Evolutionary conservation across 257 asterid species (phyloP).

Genomic region (Jacaranda copaia): DNA sequence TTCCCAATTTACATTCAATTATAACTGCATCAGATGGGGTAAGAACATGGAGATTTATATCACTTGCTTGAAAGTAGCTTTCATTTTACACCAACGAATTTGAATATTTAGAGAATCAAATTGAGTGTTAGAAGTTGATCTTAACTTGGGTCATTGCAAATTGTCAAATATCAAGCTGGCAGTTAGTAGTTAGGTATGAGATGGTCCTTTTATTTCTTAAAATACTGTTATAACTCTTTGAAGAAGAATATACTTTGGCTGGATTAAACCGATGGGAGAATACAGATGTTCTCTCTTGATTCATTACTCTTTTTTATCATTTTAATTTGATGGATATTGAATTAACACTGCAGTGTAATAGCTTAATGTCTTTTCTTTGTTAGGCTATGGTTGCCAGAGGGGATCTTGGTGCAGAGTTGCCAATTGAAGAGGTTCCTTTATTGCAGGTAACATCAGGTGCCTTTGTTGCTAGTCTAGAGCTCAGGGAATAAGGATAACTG

Average conservation of each 20-base stretch:
- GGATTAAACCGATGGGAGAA: constrained; percentile 24
- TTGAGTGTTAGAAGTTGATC: not conserved
- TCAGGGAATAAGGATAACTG: not conserved
- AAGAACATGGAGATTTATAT: constrained; percentile 35
- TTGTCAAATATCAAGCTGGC: not conserved
- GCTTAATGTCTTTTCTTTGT: constrained; percentile 30
- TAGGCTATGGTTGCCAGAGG: constrained; percentile 99
- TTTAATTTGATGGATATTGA: constrained; percentile 21
- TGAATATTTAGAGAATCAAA: constrained; percentile 7
- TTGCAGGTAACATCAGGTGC: constrained; percentile 71
- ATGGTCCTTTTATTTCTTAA: constrained; percentile 23
- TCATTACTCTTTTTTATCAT: not conserved
- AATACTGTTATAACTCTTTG: constrained; percentile 19
- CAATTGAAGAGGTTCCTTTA: constrained; percentile 94
- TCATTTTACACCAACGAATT: not conserved
- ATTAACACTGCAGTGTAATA: constrained; percentile 28
- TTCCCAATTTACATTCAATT: constrained; percentile 86
- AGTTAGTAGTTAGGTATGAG: constrained; percentile 21
- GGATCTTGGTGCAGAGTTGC: constrained; percentile 97
- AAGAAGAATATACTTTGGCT: not conserved
- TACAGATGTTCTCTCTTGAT: constrained; percentile 20
- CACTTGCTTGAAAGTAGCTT: constrained; percentile 16
- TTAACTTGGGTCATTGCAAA: not conserved
- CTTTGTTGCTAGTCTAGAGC: constrained; percentile 4
- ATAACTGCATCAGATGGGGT: constrained; percentile 99